Conservation (phyloP, 352 stramenopile genomes). For the Nothophytophthora sp. region DNA sequence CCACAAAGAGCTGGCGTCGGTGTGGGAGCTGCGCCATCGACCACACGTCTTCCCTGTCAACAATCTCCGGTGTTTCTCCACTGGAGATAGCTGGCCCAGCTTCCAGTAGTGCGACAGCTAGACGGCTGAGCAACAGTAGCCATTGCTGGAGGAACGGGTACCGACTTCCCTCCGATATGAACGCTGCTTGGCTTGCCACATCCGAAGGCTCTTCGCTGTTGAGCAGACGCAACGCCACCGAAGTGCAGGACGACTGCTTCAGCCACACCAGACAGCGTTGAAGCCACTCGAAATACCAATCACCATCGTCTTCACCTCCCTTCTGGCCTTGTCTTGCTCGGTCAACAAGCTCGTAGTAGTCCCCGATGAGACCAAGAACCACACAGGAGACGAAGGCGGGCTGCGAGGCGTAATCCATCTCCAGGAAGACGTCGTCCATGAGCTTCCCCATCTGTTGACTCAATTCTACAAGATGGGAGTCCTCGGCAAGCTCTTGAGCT, state of each 20-base stretch:
- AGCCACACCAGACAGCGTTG: conserved; percentile 19
- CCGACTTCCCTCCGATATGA: conserved; percentile 30
- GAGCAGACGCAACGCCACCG: conserved; percentile 28
- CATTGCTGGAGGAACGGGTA: conserved; percentile 71
- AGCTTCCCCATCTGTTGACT: conserved; percentile 18
- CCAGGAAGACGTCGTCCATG: conserved; percentile 13
- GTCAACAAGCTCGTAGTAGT: conserved; percentile 25
- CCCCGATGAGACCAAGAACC: conserved; percentile 32
- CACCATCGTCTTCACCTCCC: neutral
- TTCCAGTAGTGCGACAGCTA: conserved; percentile 24
- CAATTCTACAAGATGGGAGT: conserved; percentile 5
- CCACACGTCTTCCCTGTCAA: neutral
- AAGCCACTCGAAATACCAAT: conserved; percentile 24
- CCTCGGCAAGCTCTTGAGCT: neutral
- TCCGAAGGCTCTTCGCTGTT: conserved; percentile 9
- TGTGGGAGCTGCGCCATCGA: conserved; percentile 15
- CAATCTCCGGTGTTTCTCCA: neutral
- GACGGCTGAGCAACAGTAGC: conserved; percentile 34
- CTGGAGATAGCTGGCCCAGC: neutral
- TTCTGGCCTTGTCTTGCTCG: conserved; percentile 7
- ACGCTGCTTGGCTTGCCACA: conserved; percentile 26
- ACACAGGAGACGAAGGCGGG: conserved; percentile 51
- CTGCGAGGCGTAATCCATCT: conserved; percentile 20
- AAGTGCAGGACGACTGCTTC: conserved; percentile 25
- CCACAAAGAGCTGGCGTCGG: conserved; percentile 37